phyloP scores from a whole-genome alignment of 257 asterid genomes.

The Lycium ferocissimum region DNA sequence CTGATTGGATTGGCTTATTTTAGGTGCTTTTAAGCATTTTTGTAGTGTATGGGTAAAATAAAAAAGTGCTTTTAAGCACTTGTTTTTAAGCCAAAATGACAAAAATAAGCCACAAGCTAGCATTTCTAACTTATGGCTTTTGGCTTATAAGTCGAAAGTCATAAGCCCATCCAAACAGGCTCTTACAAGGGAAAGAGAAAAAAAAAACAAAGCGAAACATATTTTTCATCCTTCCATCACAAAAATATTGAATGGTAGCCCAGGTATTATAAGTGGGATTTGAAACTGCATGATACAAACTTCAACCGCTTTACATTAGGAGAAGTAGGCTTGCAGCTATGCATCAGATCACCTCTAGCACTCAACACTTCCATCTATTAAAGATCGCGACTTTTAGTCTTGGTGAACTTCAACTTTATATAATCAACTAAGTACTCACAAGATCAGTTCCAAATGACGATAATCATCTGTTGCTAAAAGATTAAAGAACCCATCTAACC shows the following conservation, averaged over 20 bases:
- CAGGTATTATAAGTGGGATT: not conserved
- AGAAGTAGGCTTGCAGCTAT: not conserved
- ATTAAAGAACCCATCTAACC: not conserved
- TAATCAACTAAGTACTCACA: not conserved
- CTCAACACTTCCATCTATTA: not conserved
- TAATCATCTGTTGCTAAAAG: not conserved
- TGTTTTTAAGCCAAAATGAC: too few species aligned
- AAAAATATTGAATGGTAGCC: not conserved
- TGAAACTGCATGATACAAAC: not conserved
- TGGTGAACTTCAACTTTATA: not conserved
- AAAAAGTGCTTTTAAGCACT: too few species aligned
- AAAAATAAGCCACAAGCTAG: too few species aligned
- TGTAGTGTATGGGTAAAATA: too few species aligned
- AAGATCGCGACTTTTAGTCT: not conserved
- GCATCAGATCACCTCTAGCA: not conserved
- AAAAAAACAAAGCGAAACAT: conserved; percentile 8
- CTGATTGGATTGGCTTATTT: too few species aligned
- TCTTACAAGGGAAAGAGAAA: not conserved
- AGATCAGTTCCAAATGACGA: not conserved
- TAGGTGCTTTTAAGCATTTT: too few species aligned
- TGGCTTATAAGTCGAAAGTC: too few species aligned
- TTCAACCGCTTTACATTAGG: not conserved
- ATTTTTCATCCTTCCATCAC: not conserved
- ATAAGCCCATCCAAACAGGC: too few species aligned
- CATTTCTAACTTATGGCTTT: too few species aligned